A percentile compares a stretch with the other conserved stretches of the same genome.
Evolutionary conservation across 495 filamentous ascomycete species (phyloP).

Genomic region (Podospora appendiculata): DNA sequence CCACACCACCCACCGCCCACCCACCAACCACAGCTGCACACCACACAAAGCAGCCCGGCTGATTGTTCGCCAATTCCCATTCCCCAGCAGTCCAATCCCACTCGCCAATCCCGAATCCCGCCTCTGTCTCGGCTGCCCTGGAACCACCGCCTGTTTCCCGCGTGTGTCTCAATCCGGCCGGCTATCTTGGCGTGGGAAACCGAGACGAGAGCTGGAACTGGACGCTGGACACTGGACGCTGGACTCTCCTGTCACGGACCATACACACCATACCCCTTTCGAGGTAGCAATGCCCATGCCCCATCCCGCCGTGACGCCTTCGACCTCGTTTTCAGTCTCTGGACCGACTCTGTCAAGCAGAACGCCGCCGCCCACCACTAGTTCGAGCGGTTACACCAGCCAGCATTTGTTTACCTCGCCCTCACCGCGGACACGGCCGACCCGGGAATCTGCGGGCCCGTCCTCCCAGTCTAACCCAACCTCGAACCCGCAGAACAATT

Average conservation of each 20-base stretch:
- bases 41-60: too few species aligned
- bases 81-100: constrained; percentile 1
- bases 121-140: constrained; percentile 21
- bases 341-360: constrained; percentile 1
- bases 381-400: constrained; percentile 1
- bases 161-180: constrained; percentile 19
- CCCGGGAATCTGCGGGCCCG: constrained; percentile 5
- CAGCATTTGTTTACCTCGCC: not conserved
- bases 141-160: constrained; percentile 7
- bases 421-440: constrained; percentile 1
- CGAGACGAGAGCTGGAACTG: constrained; percentile 5
- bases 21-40: too few species aligned
- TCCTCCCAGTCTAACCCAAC: not conserved
- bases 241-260: too few species aligned
- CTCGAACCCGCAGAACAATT: not conserved
- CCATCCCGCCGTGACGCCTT: constrained; percentile 14
- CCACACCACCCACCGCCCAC: too few species aligned
- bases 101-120: constrained; percentile 11
- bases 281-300: constrained; percentile 20
- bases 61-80: constrained; percentile 15
- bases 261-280: too few species aligned
- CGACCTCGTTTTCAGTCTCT: constrained; percentile 8
- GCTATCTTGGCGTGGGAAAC: constrained; percentile 3
- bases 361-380: constrained; percentile 10
- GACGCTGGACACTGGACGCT: not conserved